Base-by-base conservation (phyloP, 202 grass and related monocot genomes). In the Cymbopogon flexuosus region DNA sequence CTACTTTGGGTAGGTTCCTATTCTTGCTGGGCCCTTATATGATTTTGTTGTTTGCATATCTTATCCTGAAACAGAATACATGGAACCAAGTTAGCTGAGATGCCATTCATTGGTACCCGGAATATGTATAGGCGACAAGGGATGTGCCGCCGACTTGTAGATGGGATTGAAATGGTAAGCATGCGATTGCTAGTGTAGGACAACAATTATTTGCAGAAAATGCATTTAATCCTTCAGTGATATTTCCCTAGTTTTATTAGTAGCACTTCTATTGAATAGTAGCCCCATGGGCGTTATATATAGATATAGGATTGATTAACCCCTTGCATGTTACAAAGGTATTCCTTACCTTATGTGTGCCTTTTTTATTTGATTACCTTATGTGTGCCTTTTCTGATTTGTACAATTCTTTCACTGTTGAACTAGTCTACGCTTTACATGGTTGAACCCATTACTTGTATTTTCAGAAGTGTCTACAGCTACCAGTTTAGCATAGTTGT, bases 41-140 rank as follows among this genome's bases (percentile, higher is more conserved):
- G 35, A 56, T 61, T 69, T 75, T 68, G 42, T 62, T 81, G 23
- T 62, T 72, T 24, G 66, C 27, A 54, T 76, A 11, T 83, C 67
- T 80, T 71, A 30, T 83, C 19, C 42, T 68, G 15, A 87, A 91
- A 85, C 83, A 99, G 96, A 83, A 82, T 96, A 84, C 96, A 99
- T 93, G 96, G 96, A 52, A 93, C 78, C 70, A 99, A 87, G 83
- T 76, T 96, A 65, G 96, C 96, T 67, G 96, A 99, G 89, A 99
- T 99, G 96, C 96, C 96, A 61, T 99, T 99, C 79, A 93, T 96
- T 81, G 92, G 96, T 81, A 99, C 96, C 65, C 80, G 92, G 49
- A 84, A 84, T 78, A 90, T 91, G 84, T 96, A 99, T 73, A 92
- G 96, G 40, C 96, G 85, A 37, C 90, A 89, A 91, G 96, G 96